These are phyloP conservation scores for Plantago coronopus DNA, from an alignment of 305 asterid genomes.

Conservation along the genomic window DNA sequence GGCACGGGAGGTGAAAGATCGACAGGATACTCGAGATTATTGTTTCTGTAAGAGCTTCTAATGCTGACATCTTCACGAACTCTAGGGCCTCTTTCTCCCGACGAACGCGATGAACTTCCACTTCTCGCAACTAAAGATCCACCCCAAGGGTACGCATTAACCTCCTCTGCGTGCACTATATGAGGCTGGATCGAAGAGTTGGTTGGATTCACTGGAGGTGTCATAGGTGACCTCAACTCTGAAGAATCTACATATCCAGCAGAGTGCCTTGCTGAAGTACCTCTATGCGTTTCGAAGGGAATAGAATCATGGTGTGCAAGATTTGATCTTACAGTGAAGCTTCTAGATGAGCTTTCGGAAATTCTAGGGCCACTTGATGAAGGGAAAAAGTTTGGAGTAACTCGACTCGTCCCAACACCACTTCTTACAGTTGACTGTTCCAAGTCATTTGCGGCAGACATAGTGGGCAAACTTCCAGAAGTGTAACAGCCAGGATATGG, in stretches of 20 bases:
- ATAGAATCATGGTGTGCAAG: slow-evolving; percentile 39
- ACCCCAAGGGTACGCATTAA: slow-evolving; percentile 44
- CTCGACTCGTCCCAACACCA: slow-evolving; percentile 35
- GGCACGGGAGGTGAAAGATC: slow-evolving; percentile 46
- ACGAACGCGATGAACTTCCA: slow-evolving; percentile 34
- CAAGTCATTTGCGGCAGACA: slow-evolving; percentile 31
- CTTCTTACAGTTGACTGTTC: slow-evolving; percentile 44
- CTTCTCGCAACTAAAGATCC: slow-evolving; percentile 43
- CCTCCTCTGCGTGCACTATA: slow-evolving; percentile 38
- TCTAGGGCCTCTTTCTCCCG: slow-evolving; percentile 42
- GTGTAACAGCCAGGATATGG: slow-evolving; percentile 33
- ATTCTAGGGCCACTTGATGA: slow-evolving; percentile 36
- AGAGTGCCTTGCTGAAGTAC: slow-evolving; percentile 19
- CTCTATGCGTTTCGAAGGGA: slow-evolving; percentile 35
- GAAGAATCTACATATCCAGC: slow-evolving; percentile 25
- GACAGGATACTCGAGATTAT: slow-evolving; percentile 36
- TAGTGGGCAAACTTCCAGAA: slow-evolving; percentile 33
- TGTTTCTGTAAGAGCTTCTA: slow-evolving; percentile 46
- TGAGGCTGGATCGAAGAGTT: slow-evolving; percentile 38
- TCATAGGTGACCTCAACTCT: slow-evolving; percentile 37
- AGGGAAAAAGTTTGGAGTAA: slow-evolving; percentile 34
- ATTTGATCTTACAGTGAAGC: slow-evolving; percentile 38
- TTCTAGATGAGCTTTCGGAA: slow-evolving; percentile 47
- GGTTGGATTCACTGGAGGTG: slow-evolving; percentile 32
- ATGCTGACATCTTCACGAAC: slow-evolving; percentile 36